phyloP scores from a whole-genome alignment of 108 stramenopile genomes.

The Licmophora abbreviata region DNA sequence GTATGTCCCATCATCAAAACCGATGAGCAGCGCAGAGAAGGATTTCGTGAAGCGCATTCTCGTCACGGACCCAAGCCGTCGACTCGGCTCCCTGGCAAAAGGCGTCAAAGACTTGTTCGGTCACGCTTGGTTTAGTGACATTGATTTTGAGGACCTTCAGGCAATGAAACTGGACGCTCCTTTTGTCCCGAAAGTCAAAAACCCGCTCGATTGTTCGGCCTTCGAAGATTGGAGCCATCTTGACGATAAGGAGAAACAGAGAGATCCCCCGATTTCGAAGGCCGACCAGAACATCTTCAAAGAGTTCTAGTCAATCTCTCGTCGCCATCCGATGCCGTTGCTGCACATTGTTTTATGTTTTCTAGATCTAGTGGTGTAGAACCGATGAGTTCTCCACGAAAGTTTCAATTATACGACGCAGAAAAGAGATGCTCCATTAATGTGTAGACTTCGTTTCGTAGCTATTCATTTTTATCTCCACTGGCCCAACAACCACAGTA shows the following conservation, averaged over 20 bases:
- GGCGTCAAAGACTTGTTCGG: conserved; percentile 52
- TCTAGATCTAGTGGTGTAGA: too few relatives aligned
- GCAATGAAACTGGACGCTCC: conserved; percentile 74
- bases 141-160: conserved; percentile 60
- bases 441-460: too few relatives aligned
- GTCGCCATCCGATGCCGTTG: too few relatives aligned
- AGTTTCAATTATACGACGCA: too few relatives aligned
- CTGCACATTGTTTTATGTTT: too few relatives aligned
- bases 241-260: conserved; percentile 29
- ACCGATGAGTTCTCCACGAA: too few relatives aligned
- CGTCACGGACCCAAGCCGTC: conserved; percentile 30
- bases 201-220: conserved; percentile 53
- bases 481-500: too few relatives aligned
- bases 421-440: too few relatives aligned
- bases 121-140: conserved; percentile 64
- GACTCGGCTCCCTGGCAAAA: conserved; percentile 49
- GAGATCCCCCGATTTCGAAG: conserved; percentile 13
- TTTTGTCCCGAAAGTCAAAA: conserved; percentile 74
- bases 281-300: conserved; percentile 30
- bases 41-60: conserved; percentile 51
- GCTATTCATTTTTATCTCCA: too few relatives aligned
- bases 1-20: conserved; percentile 37
- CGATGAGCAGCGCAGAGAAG: conserved; percentile 23
- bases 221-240: conserved; percentile 46
- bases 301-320: conserved; percentile 10